Conservation (phyloP, 2,329 filamentous ascomycete genomes). For the Pyrenochaeta sp. region DNA sequence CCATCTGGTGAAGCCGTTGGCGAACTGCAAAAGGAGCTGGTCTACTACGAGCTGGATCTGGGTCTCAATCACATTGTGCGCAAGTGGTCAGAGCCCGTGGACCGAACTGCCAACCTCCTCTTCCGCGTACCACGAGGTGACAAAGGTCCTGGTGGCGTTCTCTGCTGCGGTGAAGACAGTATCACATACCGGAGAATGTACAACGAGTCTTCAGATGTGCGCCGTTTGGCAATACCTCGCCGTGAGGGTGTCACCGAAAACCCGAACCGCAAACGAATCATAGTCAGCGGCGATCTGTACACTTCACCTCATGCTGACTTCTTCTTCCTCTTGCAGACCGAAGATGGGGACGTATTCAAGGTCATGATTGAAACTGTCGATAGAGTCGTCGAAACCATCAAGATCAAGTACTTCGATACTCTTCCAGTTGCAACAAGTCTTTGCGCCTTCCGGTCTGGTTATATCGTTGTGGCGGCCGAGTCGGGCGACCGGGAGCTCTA, state of each 20-base stretch:
- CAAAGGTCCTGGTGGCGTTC: slow-evolving; percentile 91
- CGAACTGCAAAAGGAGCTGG: slow-evolving; percentile 86
- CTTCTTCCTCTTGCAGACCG: slow-evolving; percentile 94
- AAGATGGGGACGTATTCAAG: slow-evolving; percentile 98
- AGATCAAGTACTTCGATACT: slow-evolving; percentile 98
- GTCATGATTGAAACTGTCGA: slow-evolving; percentile 88
- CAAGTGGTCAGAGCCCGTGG: slow-evolving; percentile 94
- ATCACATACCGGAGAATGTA: slow-evolving; percentile 98
- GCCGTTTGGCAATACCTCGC: slow-evolving; percentile 87
- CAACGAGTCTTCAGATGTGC: slow-evolving; percentile 71
- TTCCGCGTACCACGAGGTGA: slow-evolving; percentile 95
- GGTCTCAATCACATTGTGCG: slow-evolving; percentile 96
- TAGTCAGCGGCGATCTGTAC: slow-evolving; percentile 94
- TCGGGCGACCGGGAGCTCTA: slow-evolving; percentile 95
- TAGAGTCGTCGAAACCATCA: slow-evolving; percentile 71
- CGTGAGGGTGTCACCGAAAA: slow-evolving; percentile 89
- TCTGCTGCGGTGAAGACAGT: slow-evolving; percentile 93
- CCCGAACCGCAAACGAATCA: slow-evolving; percentile 84
- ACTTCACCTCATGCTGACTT: slow-evolving; percentile 88
- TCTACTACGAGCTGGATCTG: slow-evolving; percentile 97
- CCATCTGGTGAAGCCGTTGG: slow-evolving; percentile 81
- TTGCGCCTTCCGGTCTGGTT: slow-evolving; percentile 93
- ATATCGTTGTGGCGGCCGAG: slow-evolving; percentile 90
- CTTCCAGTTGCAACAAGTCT: slow-evolving; percentile 87
- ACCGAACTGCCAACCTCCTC: slow-evolving; percentile 84